Evolutionary conservation across 768 basidiomycete genomes (phyloP), one percentile per base, ranked within the genome.

Genomic region (Collybia nuda): DNA sequence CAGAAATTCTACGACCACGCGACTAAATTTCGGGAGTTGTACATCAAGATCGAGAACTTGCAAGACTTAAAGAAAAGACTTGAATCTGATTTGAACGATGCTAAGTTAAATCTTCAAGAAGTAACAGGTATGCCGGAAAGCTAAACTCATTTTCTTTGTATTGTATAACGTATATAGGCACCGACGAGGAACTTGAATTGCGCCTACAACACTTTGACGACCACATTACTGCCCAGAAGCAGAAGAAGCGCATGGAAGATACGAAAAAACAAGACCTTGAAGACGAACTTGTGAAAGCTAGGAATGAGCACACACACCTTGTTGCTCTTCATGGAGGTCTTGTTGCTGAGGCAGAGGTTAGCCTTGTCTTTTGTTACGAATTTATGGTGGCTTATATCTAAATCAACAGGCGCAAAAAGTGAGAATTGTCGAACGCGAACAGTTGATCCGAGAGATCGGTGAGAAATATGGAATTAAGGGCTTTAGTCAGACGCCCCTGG

Each of bases 1-100:
- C 73, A 77, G 47, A 84, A 80, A 51, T 94, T 94, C 65, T 86
- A 91, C 59, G 89, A 96, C 44, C 79, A 84, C 40, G 86, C 90
- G 2, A 84, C 83, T 18, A 88, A 88, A 62, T 97, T 98, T 64
- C 81, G 91, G 50, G 90, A 97, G 66, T 77, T 88, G 47, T 94
- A 89, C 61, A 68, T 86, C 48, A 82, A 82, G 58, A 80, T 86
- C 18, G 82, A 88, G 48, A 77, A 73, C 52, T 66, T 90, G 40
- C 72, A 84, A 47, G 75, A 81, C 52, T 80, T 79, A 59, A 86
- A 86, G 61, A 62, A 72, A n/a, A 77, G 81, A 42, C 72, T 83
- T 47, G 75, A 86, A 56, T 67, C 70, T 11, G 86, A 93, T 38
- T 73, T 89, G 32, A 73, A 76, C 1, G 81, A 85, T 23, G 75